These are phyloP conservation scores for Delonix regia DNA, from an alignment of 306 rosid species.

Conservation along the genomic window DNA sequence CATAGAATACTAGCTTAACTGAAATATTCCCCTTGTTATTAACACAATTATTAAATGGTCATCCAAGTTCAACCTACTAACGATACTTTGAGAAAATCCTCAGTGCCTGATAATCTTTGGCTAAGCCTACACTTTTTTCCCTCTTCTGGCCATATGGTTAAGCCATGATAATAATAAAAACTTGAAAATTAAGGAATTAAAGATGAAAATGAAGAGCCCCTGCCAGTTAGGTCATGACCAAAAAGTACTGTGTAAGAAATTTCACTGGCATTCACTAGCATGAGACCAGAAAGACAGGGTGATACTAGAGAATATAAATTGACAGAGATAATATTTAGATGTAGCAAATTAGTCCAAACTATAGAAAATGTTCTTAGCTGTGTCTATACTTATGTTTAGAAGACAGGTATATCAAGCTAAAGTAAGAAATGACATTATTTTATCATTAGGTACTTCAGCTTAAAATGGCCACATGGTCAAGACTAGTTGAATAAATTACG, in stretches of 20 bases:
- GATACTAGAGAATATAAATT: not conserved
- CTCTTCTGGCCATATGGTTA: not conserved
- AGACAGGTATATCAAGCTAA: not conserved
- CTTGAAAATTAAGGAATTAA: not conserved
- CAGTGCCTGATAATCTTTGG: not conserved
- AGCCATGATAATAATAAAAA: not conserved
- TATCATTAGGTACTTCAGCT: not conserved
- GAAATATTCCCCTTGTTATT: not conserved
- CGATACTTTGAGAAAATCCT: not conserved
- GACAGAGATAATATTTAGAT: not conserved
- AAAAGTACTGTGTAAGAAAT: not conserved
- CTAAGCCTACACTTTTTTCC: not conserved
- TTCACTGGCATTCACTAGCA: not conserved
- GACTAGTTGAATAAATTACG: not conserved
- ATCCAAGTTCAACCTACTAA: not conserved
- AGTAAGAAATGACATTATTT: constrained; percentile 7
- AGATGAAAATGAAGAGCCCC: not conserved
- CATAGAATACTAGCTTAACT: not conserved
- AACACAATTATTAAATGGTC: not conserved
- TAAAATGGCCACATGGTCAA: not conserved
- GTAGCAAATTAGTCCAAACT: not conserved
- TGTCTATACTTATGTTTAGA: not conserved
- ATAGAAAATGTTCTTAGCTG: not conserved
- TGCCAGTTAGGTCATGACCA: not conserved
- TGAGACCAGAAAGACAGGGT: not conserved